Percentiles rank a stretch among this genome's conserved stretches.
phyloP scores from a whole-genome alignment of 768 basidiomycete genomes.

The Psilocybe azurescens region DNA sequence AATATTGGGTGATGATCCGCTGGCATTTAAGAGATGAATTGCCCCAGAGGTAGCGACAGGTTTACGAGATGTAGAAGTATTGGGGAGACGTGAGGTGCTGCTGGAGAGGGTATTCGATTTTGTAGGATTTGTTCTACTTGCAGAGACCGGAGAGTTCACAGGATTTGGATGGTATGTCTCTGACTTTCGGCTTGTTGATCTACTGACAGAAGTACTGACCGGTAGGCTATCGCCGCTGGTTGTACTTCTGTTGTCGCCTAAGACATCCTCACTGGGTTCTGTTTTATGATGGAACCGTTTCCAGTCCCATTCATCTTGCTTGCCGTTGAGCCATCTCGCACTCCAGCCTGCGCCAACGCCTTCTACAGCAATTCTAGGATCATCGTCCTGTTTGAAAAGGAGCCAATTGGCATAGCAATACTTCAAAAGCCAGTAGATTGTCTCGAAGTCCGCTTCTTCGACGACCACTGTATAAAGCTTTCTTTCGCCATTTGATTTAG shows the following conservation, averaged over 20 bases:
- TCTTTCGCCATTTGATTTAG: slow-evolving; percentile 48
- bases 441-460: slow-evolving; percentile 79
- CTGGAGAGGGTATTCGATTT: slow-evolving; percentile 29
- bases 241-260: slow-evolving; percentile 51
- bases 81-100: background rate
- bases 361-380: slow-evolving; percentile 69
- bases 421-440: slow-evolving; percentile 80
- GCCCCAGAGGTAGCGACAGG: slow-evolving; percentile 25
- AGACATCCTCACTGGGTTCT: slow-evolving; percentile 33
- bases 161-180: slow-evolving; percentile 29
- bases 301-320: slow-evolving; percentile 73
- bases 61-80: slow-evolving; percentile 22
- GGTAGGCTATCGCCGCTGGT: slow-evolving; percentile 55
- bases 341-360: slow-evolving; percentile 72
- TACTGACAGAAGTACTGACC: slow-evolving; percentile 32
- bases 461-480: slow-evolving; percentile 71
- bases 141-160: slow-evolving; percentile 24
- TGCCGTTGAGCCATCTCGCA: slow-evolving; percentile 56
- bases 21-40: slow-evolving; percentile 24
- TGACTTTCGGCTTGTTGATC: slow-evolving; percentile 35
- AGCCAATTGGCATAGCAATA: slow-evolving; percentile 81
- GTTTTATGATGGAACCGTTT: slow-evolving; percentile 56
- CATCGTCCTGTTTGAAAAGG: slow-evolving; percentile 70
- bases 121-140: slow-evolving; percentile 26
- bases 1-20: slow-evolving; percentile 29